Evolutionary conservation across 441 rosid genomes (phyloP), one percentile per base, ranked within the genome.

Genomic region (Geranium incanum): DNA sequence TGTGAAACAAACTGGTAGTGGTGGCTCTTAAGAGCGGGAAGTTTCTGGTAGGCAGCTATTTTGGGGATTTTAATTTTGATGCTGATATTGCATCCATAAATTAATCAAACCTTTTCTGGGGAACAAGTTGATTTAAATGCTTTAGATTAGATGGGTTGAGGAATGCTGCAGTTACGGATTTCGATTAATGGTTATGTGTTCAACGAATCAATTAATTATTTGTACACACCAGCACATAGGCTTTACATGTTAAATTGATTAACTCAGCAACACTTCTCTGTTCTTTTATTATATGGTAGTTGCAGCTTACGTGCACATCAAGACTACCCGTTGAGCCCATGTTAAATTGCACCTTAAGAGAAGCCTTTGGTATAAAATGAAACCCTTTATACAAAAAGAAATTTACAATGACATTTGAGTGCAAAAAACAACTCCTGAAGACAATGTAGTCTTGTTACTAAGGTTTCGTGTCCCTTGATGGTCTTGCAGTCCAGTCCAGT

Each of bases 401-500:
- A n/a, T n/a, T n/a, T n/a, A n/a, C n/a, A n/a, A n/a, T n/a, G n/a
- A n/a, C n/a, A n/a, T n/a, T n/a, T n/a, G n/a, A n/a, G n/a, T n/a
- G n/a, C n/a, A n/a, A n/a, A n/a, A n/a, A n/a, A n/a, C n/a, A n/a
- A n/a, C n/a, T n/a, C n/a, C n/a, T n/a, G n/a, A 23, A 0, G 33
- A 23, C 33, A 23, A 23, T 23, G 33, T 23, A 23, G 33, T 23
- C 33, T 23, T 23, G 33, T 57, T 86, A 88, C 93, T 89, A 88
- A 38, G 93, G 93, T 81, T 88, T 88, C 78, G 86, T 67, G 82
- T 88, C 93, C 19, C 86, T 87, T 0, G 84, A 81, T 0, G 91
- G 93, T 18, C 93, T 90, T 23, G 91, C 90, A 0, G 93, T 88
- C 93, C 93, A 88, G 78, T 88, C 86, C 78, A 88, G 81, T 71